A percentile compares a stretch with the other conserved stretches of the same genome.
Conservation (phyloP, 2,329 filamentous ascomycete genomes). For the Alternaria novae-zelandiae region DNA sequence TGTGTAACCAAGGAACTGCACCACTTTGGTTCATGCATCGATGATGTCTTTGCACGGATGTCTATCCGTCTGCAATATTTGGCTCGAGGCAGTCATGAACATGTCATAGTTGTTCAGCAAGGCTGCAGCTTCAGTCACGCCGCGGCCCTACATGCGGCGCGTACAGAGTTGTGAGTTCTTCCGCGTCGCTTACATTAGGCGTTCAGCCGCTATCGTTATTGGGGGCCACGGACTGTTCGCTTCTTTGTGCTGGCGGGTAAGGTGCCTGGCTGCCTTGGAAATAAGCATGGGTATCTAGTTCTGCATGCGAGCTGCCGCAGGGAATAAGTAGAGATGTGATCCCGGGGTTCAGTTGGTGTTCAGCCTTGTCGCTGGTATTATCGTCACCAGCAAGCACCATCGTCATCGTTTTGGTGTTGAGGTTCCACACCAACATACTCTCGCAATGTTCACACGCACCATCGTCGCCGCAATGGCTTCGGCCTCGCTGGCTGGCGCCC, state of each 20-base stretch:
- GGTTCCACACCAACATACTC: constrained; percentile 5
- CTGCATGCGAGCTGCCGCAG: neutral
- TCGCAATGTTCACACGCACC: constrained; percentile 34
- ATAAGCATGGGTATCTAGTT: constrained; percentile 3
- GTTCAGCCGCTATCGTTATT: constrained; percentile 6
- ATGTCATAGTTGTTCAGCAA: neutral
- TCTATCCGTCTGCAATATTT: neutral
- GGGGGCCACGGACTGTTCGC: constrained; percentile 2
- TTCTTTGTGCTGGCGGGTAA: constrained; percentile 5
- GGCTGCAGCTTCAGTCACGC: neutral
- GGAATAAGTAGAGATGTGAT: constrained; percentile 13
- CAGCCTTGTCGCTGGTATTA: constrained; percentile 17
- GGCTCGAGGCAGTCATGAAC: neutral
- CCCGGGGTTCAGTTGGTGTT: neutral
- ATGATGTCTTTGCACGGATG: neutral
- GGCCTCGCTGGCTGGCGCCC: constrained; percentile 31
- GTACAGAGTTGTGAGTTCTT: neutral
- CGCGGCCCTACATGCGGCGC: constrained; percentile 7
- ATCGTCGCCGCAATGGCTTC: constrained; percentile 31
- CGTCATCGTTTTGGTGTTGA: constrained; percentile 6
- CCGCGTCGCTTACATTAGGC: constrained; percentile 3
- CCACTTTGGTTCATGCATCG: neutral
- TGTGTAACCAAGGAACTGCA: neutral
- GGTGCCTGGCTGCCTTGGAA: constrained; percentile 1
- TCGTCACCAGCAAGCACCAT: constrained; percentile 8